Base-by-base conservation (phyloP, 2,329 filamentous ascomycete species). In the Mycosphaerella sp. region DNA sequence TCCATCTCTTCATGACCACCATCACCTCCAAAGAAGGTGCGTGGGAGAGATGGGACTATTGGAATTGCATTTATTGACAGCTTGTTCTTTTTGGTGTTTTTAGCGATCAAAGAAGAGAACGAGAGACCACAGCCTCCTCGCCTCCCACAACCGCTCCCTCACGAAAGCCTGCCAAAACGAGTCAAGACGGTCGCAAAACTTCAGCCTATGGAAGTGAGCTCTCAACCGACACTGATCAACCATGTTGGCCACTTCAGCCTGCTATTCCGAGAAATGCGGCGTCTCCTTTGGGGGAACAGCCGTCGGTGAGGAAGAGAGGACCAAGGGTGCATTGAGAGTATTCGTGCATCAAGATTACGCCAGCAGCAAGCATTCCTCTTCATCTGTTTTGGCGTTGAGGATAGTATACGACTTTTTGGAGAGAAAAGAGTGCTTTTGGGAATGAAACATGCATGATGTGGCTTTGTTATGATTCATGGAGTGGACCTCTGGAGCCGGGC, bases 1-100 rank as follows among this genome's bases (percentile, higher is more conserved):
- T 49, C 39, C 37, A 42, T 21, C 49, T 45, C 28, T 48, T 27
- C 39, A n/a, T 42, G 35, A 32, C 43, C 36, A n/a, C 13, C 30
- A 27, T 28, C 35, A 34, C 21, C 21, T 6, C 21, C 21, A 25
- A 25, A 25, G 35, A 25, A 50, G 52, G 39, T 49, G 45, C 45
- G 45, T 42, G 39, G 25, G 41, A 17, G 16, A 13, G 44, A 16
- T 47, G 28, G 34, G 14, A 43, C 34, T 40, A 25, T 27, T 30
- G 28, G 43, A 50, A 35, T 30, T 47, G 52, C 52, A 47, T 54
- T 44, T 48, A 54, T 50, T 54, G 52, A 54, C 52, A 53, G 41
- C 44, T 8, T 28, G 32, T 34, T 30, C 14, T 32, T 27, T 18
- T 39, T 41, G 30, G 30, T 39, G 34, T 44, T 41, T 41, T 41